A percentile compares a stretch with the other conserved stretches of the same genome.
Evolutionary conservation across 768 basidiomycete species (phyloP).

Genomic region (Xanthoconium stramineum): DNA sequence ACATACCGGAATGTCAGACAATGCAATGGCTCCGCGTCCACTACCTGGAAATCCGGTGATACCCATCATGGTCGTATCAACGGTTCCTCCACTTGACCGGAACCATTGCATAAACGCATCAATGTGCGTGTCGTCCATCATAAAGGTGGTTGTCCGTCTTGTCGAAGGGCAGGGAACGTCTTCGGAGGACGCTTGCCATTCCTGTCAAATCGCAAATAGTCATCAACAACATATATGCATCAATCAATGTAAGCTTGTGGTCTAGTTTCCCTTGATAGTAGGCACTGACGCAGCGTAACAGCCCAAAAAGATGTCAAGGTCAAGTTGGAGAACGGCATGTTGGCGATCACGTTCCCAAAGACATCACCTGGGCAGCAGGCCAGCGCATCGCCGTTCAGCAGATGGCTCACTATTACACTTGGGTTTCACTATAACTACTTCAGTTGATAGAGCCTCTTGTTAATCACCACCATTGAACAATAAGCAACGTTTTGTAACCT

Average conservation of each 20-base stretch:
- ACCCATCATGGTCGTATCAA: constrained; percentile 48
- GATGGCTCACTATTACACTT: background rate
- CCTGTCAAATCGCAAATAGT: constrained; percentile 1
- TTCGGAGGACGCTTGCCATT: background rate
- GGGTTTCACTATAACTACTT: no score
- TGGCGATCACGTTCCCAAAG: constrained; percentile 49
- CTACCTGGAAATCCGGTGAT: constrained; percentile 46
- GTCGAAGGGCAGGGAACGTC: background rate
- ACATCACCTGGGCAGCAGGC: constrained; percentile 28
- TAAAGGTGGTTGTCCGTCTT: background rate
- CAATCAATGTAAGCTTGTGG: constrained; percentile 35
- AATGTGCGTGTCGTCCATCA: constrained; percentile 13
- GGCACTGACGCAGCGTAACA: constrained; percentile 11
- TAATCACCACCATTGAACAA: no score
- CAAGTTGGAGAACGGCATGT: constrained; percentile 43
- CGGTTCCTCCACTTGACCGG: constrained; percentile 41
- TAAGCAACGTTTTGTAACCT: no score
- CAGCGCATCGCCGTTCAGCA: background rate
- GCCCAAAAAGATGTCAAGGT: constrained; percentile 48
- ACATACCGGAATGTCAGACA: constrained; percentile 68
- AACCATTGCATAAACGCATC: constrained; percentile 59
- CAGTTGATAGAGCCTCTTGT: no score
- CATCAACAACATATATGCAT: background rate
- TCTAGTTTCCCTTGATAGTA: background rate
- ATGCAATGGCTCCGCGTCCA: constrained; percentile 74